Evolutionary conservation across 2,329 filamentous ascomycete species (phyloP).

Genomic region (Dendryphion nanum): DNA sequence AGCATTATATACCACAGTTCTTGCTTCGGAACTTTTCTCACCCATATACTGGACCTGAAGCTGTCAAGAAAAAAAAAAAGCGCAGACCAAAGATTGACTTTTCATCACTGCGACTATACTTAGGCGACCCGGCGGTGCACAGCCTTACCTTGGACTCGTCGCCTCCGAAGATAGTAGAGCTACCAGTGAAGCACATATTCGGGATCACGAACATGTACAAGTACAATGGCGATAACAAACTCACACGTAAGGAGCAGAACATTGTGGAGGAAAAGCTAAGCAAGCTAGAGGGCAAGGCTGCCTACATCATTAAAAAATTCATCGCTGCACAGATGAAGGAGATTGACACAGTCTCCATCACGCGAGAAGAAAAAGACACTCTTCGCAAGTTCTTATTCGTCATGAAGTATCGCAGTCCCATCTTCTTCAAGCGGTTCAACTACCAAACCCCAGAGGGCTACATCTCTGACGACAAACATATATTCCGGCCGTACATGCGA

Average conservation of each 20-base stretch:
- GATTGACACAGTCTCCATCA: slow-evolving; percentile 24
- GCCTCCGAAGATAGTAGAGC: neutral
- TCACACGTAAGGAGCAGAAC: slow-evolving; percentile 14
- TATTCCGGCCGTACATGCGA: slow-evolving; percentile 30
- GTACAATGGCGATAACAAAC: slow-evolving; percentile 21
- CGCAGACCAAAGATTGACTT: too few relatives aligned
- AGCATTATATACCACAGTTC: too few relatives aligned
- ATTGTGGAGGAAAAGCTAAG: slow-evolving; percentile 26
- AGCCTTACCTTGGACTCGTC: too few relatives aligned
- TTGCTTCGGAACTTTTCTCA: too few relatives aligned
- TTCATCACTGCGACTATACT: too few relatives aligned
- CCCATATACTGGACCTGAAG: too few relatives aligned
- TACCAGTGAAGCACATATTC: slow-evolving; percentile 19
- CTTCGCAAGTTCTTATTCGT: slow-evolving; percentile 49
- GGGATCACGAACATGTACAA: slow-evolving; percentile 33
- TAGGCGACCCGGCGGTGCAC: too few relatives aligned
- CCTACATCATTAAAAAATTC: neutral
- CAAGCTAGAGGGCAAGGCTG: slow-evolving; percentile 21
- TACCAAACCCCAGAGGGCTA: slow-evolving; percentile 37
- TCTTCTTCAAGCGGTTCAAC: slow-evolving; percentile 38
- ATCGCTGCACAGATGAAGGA: slow-evolving; percentile 12
- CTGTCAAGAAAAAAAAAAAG: too few relatives aligned
- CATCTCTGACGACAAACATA: slow-evolving; percentile 19
- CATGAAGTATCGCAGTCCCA: slow-evolving; percentile 44
- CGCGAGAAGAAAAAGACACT: slow-evolving; percentile 33